These are phyloP conservation scores for Fusarium avenaceum DNA, from an alignment of 2,329 filamentous ascomycete species.

Conservation along the genomic window DNA sequence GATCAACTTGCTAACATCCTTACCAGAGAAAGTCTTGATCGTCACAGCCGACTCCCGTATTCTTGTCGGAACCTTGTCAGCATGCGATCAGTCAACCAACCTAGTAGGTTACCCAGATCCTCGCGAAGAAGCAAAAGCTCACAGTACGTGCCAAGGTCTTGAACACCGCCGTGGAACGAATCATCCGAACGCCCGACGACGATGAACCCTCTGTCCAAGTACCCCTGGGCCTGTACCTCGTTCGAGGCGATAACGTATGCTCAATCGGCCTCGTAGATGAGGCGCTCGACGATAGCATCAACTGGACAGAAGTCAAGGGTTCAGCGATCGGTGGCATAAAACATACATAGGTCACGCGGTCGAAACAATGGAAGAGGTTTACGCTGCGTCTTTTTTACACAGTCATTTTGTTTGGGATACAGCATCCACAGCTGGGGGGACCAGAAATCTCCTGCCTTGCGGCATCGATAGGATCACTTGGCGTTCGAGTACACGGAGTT, in stretches of 20 bases:
- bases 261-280: slow-evolving; percentile 92
- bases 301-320: slow-evolving; percentile 92
- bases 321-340: slow-evolving; percentile 87
- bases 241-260: slow-evolving; percentile 94
- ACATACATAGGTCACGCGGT: slow-evolving; percentile 64
- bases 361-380: slow-evolving; percentile 7
- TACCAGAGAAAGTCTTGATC: slow-evolving; percentile 87
- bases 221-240: slow-evolving; percentile 88
- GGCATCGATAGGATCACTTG: slow-evolving; percentile 39
- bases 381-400: slow-evolving; percentile 10
- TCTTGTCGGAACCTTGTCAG: slow-evolving; percentile 83
- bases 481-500: slow-evolving; percentile 50
- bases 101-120: slow-evolving; percentile 63
- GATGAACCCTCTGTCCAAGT: slow-evolving; percentile 84
- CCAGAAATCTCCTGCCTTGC: slow-evolving; percentile 17
- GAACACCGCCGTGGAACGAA: slow-evolving; percentile 84
- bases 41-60: slow-evolving; percentile 94
- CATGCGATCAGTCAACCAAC: slow-evolving; percentile 93
- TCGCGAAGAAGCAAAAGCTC: slow-evolving; percentile 23
- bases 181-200: slow-evolving; percentile 89
- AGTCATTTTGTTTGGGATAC: slow-evolving; percentile 39
- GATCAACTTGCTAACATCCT: slow-evolving; percentile 16
- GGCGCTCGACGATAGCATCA: slow-evolving; percentile 87
- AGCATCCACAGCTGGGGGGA: slow-evolving; percentile 36
- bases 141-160: slow-evolving; percentile 70